phyloP scores from a whole-genome alignment of 106 monocot species.

The Allium sativum region DNA sequence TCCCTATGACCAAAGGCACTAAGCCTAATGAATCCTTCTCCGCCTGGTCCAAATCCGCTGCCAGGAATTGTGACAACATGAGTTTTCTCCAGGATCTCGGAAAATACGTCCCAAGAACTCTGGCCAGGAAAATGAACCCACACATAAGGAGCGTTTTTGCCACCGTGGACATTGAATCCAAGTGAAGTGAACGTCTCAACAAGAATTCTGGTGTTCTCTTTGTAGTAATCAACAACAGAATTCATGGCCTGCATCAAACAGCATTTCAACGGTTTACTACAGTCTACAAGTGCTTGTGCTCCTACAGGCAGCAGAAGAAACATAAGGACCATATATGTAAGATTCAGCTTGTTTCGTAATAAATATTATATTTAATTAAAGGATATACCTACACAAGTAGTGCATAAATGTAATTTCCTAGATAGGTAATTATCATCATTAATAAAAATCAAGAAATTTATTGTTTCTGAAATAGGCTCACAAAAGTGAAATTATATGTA shows the following conservation, averaged over 20 bases:
- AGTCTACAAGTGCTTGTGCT: too few relatives aligned
- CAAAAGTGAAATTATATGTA: too few relatives aligned
- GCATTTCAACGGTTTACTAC: too few relatives aligned
- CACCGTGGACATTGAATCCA: conserved; percentile 83
- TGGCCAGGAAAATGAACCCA: conserved; percentile 91
- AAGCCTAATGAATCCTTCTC: conserved; percentile 85
- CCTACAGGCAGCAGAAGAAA: too few relatives aligned
- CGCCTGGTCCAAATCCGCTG: conserved; percentile 90
- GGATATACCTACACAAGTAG: too few relatives aligned
- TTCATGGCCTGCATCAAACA: conserved; percentile 56
- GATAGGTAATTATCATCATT: too few relatives aligned
- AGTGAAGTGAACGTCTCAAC: conserved; percentile 72
- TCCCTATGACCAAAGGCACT: conserved; percentile 88
- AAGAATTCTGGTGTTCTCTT: conserved; percentile 77
- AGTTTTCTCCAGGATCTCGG: conserved; percentile 90
- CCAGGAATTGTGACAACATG: conserved; percentile 92
- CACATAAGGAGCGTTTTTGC: conserved; percentile 90
- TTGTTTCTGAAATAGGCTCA: too few relatives aligned
- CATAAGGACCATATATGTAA: too few relatives aligned
- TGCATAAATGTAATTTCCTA: too few relatives aligned
- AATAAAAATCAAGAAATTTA: too few relatives aligned
- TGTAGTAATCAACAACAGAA: conserved; percentile 60
- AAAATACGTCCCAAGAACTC: conserved; percentile 92
- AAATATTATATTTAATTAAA: too few relatives aligned
- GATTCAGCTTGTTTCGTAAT: too few relatives aligned